Evolutionary conservation across 306 rosid species (phyloP), one percentile per base, ranked within the genome.

Genomic region (Macrotyloma uniflorum): DNA sequence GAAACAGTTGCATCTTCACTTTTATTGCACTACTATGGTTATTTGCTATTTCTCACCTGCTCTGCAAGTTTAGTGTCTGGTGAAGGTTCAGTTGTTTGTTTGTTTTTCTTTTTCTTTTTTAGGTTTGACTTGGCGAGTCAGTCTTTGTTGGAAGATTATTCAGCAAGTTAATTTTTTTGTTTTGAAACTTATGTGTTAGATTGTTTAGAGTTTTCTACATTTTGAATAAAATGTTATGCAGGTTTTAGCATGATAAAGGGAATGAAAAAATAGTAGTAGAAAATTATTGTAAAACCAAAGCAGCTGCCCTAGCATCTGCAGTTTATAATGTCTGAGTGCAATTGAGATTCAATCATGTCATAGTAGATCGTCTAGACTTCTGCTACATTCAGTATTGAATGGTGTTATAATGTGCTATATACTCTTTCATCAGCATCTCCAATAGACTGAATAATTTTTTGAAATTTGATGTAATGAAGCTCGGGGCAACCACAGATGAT

Each of bases 401-500:
- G 20, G 4, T 65, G 13, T 82, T 9, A 66, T 80, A 83, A 78
- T 84, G 75, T 80, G 66, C 33, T 28, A 67, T 62, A 72, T 49
- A 59, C 35, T 11, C 22, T 64, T n/a, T 59, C 54, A 51, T 59
- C 36, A 67, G 74, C 64, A 42, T 73, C 53, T 66, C 32, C 54
- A 50, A 63, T 30, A 9, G 2, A 69, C 28, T 36, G 32, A 67
- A 76, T 45, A 79, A 1, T 18, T 84, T n/a, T 70, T 49, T 38
- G 22, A 75, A 57, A 40, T 49, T 79, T 79, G 74, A 49, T 70
- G 83, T 63, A 80, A 57, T 89, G 90, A 81, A 94, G 98, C 71
- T 89, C 91, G 55, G 92, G 86, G 83, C 94, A 89, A 81, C 89
- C 97, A 55, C 97, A 89, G 79, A 89, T 86, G 92, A 59, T 76